Evolutionary conservation across 2,329 filamentous ascomycete species (phyloP).

Genomic region (Curvularia sp.): DNA sequence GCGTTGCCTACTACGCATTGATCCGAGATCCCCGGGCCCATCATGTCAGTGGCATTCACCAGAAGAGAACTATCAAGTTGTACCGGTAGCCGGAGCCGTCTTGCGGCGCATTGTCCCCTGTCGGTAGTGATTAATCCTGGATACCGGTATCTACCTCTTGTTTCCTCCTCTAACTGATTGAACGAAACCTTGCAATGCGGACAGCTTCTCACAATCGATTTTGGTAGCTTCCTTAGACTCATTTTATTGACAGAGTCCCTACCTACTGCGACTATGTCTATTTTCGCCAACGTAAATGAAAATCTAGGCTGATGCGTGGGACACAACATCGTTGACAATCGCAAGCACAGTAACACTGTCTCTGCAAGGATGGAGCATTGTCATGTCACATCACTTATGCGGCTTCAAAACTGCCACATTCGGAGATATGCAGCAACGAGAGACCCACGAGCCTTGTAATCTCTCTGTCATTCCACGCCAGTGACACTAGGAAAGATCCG

Average conservation of each 20-base stretch:
- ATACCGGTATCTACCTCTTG: constrained; percentile 6
- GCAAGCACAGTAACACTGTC: constrained; percentile 15
- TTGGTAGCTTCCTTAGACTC: neutral
- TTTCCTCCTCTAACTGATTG: constrained; percentile 2
- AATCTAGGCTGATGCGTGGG: neutral
- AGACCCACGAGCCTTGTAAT: constrained; percentile 24
- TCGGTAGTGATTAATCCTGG: neutral
- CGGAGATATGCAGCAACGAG: constrained; percentile 5
- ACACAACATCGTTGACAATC: constrained; percentile 23
- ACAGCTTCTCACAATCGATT: neutral
- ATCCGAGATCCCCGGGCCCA: constrained; percentile 16
- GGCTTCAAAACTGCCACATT: neutral
- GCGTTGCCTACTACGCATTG: constrained; percentile 15
- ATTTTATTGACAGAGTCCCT: neutral
- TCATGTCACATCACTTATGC: constrained; percentile 12
- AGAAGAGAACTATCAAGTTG: constrained; percentile 1
- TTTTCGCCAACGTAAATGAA: neutral
- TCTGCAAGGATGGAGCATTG: constrained; percentile 16
- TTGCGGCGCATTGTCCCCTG: neutral
- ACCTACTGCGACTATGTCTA: neutral
- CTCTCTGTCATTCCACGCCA: constrained; percentile 19
- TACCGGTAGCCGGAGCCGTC: neutral
- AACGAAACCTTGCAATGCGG: neutral
- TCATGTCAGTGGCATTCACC: neutral
- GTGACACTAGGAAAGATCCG: constrained; percentile 1